A percentile compares a stretch with the other conserved stretches of the same genome.
Conservation (phyloP, 2,329 filamentous ascomycete genomes). For the Fonsecaea monophora region DNA sequence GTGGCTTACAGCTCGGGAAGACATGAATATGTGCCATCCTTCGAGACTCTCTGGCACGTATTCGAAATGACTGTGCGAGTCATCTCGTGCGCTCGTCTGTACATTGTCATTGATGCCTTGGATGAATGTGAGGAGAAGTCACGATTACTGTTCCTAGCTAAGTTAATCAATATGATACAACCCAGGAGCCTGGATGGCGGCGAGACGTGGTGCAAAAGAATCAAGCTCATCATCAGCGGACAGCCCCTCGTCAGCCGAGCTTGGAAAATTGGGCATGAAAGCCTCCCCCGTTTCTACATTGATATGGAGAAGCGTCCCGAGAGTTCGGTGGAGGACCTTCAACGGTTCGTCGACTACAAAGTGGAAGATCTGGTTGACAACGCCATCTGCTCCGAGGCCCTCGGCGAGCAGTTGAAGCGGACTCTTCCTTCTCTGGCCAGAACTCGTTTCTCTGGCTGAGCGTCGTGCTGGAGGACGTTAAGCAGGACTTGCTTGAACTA, state of each 20-base stretch:
- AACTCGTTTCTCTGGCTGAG: slow-evolving; percentile 32
- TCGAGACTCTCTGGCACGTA: slow-evolving; percentile 26
- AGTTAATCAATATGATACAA: slow-evolving; percentile 15
- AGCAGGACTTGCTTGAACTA: slow-evolving; percentile 24
- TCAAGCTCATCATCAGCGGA: slow-evolving; percentile 26
- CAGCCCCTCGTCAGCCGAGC: slow-evolving; percentile 25
- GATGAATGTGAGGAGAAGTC: slow-evolving; percentile 31
- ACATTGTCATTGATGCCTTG: slow-evolving; percentile 32
- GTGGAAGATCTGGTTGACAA: slow-evolving; percentile 27
- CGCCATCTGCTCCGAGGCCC: slow-evolving; percentile 20
- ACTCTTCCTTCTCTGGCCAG: slow-evolving; percentile 10
- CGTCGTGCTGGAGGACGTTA: slow-evolving; percentile 25
- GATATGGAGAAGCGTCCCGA: slow-evolving; percentile 25
- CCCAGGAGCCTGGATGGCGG: slow-evolving; percentile 10
- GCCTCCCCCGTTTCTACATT: slow-evolving; percentile 23
- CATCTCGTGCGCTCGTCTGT: slow-evolving; percentile 18
- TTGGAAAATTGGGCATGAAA: slow-evolving; percentile 9
- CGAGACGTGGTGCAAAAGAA: slow-evolving; percentile 12
- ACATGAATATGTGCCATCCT: slow-evolving; percentile 22
- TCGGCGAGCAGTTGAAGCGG: slow-evolving; percentile 23
- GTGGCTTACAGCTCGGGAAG: slow-evolving; percentile 15
- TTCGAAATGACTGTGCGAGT: slow-evolving; percentile 22
- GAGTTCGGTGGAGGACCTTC: slow-evolving; percentile 23
- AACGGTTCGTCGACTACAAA: slow-evolving; percentile 28
- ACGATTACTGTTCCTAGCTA: slow-evolving; percentile 21